Evolutionary conservation across 1,139 yeast genomes (phyloP), one percentile per base, ranked within the genome.

Genomic region (Hansenula sp.): DNA sequence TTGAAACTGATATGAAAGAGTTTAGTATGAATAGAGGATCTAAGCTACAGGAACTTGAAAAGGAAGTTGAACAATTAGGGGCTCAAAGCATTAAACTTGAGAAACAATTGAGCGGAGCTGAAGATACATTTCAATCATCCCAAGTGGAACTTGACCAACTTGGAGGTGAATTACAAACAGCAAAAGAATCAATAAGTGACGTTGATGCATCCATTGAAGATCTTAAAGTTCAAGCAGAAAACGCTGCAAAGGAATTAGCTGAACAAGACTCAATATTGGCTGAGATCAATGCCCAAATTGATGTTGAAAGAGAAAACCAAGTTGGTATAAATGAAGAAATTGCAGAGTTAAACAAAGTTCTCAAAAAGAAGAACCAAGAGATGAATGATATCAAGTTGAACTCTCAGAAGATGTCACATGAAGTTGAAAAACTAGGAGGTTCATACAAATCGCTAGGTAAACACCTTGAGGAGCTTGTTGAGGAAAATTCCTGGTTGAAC

Each of bases 1-100:
- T 87, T 42, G 88, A 85, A 55, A 73, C 68, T 27, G 98, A 94
- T 59, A 86, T 89, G 69, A 69, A 71, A 39, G 98, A 94, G 52
- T 90, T 90, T 60, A 78, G 77, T 45, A 70, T 68, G 41, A 86
- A 94, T 59, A 90, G 89, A 52, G 88, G 90, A 1, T 75, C 82
- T 1, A 94, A 92, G 59, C 69, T 94, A 44, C 77, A 78, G 41
- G 77, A 84, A 50, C 66, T 94, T 41, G 77, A 80, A 53, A 53
- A 60, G 21, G 90, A 85, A 48, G 68, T 84, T 12, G 56, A 58
- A 3, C 36, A 46, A 6, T 57, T 82, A 36, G 63, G 71, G 17
- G 48, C 56, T 13, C 56, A 62, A 24, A 61, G 82, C 1, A 50
- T 51, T 2, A 47, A 64, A 2, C 67, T 75, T 40, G 79, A 76